A percentile compares a stretch with the other conserved stretches of the same genome.
Conservation (phyloP, 2,329 filamentous ascomycete genomes). For the Epichloe sibirici region DNA sequence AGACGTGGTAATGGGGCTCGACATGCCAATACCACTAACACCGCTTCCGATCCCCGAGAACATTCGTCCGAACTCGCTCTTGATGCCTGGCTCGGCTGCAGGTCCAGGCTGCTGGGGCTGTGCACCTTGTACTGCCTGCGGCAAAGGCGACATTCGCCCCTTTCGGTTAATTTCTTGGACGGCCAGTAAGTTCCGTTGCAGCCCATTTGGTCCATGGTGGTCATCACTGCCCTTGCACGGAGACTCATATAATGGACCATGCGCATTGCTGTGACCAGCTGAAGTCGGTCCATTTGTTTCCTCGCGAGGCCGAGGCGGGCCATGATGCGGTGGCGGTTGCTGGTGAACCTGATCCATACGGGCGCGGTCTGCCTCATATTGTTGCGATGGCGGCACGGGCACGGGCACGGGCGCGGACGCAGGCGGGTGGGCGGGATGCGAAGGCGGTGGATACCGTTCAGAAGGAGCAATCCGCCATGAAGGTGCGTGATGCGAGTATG, state of each 20-base stretch:
- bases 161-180: conserved; percentile 72
- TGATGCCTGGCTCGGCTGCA: conserved; percentile 75
- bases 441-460: conserved; percentile 23
- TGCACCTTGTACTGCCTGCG: conserved; percentile 86
- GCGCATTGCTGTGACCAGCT: conserved; percentile 34
- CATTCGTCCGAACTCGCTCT: conserved; percentile 89
- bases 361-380: conserved; percentile 40
- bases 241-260: conserved; percentile 28
- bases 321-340: conserved; percentile 23
- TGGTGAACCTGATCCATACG: conserved; percentile 28
- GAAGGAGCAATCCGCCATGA: conserved; percentile 19
- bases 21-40: conserved; percentile 36
- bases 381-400: conserved; percentile 21
- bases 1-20: conserved; percentile 37
- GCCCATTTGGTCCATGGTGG: conserved; percentile 19
- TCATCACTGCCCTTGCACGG: conserved; percentile 29
- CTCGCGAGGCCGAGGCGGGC: conserved; percentile 29
- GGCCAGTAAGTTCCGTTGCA: conserved; percentile 55
- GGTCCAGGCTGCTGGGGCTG: conserved; percentile 71
- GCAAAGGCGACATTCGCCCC: conserved; percentile 75
- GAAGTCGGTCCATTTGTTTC: conserved; percentile 38
- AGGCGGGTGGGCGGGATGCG: conserved; percentile 22
- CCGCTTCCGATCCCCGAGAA: conserved; percentile 77
- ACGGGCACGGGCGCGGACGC: conserved; percentile 17
- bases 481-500: conserved; percentile 21